Conservation (phyloP, 352 stramenopile genomes). For the Phytophthora foliorum region DNA sequence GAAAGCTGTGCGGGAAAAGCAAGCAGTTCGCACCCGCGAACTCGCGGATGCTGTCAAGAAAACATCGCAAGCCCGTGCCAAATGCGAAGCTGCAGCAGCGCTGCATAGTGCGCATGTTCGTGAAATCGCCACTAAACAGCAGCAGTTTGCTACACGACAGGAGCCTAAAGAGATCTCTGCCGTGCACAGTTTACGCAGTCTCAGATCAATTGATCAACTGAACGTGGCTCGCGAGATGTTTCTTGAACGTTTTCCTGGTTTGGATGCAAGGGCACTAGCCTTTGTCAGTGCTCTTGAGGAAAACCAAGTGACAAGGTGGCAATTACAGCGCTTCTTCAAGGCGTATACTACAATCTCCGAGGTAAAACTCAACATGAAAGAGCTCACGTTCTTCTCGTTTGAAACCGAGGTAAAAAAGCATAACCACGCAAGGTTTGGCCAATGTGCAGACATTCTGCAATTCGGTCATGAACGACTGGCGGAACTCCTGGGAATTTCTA, state of each 20-base stretch:
- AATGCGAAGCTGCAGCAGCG: conserved; percentile 19
- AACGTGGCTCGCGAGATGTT: conserved; percentile 68
- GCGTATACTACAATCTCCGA: conserved; percentile 59
- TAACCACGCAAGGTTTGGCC: conserved; percentile 52
- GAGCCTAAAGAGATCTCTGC: conserved; percentile 68
- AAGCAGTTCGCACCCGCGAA: conserved; percentile 37
- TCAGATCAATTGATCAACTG: conserved; percentile 48
- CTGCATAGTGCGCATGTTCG: conserved; percentile 16
- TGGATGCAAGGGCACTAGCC: conserved; percentile 65
- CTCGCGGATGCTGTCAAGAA: conserved; percentile 44
- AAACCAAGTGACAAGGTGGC: conserved; percentile 61
- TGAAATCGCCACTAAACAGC: conserved; percentile 31
- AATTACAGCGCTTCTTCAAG: conserved; percentile 76
- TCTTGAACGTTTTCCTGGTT: conserved; percentile 68
- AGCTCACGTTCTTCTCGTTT: conserved; percentile 60
- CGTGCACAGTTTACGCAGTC: conserved; percentile 53
- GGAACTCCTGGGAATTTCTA: conserved; percentile 59
- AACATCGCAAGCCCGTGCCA: conserved; percentile 22
- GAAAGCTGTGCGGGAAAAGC: conserved; percentile 52
- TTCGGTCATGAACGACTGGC: conserved; percentile 68
- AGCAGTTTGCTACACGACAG: conserved; percentile 30
- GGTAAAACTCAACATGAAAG: conserved; percentile 66
- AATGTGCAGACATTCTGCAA: conserved; percentile 66
- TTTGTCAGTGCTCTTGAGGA: conserved; percentile 64
- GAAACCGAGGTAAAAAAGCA: conserved; percentile 63